phyloP scores from a whole-genome alignment of 2,329 filamentous ascomycete species.

The Lasiodiplodia citricola region DNA sequence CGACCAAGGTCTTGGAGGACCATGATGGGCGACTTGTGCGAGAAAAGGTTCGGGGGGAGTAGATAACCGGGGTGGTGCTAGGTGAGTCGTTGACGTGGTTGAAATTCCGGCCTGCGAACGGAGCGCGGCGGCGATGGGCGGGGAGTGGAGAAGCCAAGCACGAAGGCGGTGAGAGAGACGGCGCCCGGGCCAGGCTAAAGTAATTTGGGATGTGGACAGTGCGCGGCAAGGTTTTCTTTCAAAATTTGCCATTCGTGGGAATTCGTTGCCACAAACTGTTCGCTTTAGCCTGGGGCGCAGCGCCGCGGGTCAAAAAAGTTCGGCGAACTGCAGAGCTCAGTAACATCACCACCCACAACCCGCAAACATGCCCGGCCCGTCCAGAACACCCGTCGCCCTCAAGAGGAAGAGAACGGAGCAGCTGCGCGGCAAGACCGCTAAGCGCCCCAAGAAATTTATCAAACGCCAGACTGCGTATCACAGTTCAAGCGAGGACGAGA shows the following conservation, averaged over 20 bases:
- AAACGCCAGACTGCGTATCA: constrained; percentile 69
- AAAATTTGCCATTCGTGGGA: too few relatives aligned
- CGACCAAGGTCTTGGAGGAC: constrained; percentile 98
- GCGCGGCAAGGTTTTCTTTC: too few relatives aligned
- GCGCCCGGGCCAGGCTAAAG: neutral
- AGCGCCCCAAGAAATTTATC: constrained; percentile 59
- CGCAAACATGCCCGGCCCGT: constrained; percentile 34
- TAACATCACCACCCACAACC: neutral
- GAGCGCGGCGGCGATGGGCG: constrained; percentile 16
- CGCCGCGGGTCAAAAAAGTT: constrained; percentile 10
- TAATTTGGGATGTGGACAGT: too few relatives aligned
- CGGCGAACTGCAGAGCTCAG: neutral
- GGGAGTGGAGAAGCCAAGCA: constrained; percentile 6
- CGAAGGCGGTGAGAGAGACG: neutral
- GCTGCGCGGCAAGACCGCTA: constrained; percentile 58
- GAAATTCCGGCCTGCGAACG: constrained; percentile 6
- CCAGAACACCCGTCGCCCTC: constrained; percentile 39
- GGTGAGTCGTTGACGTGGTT: constrained; percentile 20
- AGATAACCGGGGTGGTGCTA: neutral
- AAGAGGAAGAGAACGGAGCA: constrained; percentile 67
- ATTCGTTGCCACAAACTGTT: too few relatives aligned
- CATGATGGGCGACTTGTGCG: constrained; percentile 60
- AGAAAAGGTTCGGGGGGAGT: neutral
- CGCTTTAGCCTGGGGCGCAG: neutral
- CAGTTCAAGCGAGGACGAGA: constrained; percentile 64